Percentiles rank a stretch among this genome's conserved stretches.
phyloP scores from a whole-genome alignment of 192 early-diverging fungal species.

The Rhizoclosmatium sp. region DNA sequence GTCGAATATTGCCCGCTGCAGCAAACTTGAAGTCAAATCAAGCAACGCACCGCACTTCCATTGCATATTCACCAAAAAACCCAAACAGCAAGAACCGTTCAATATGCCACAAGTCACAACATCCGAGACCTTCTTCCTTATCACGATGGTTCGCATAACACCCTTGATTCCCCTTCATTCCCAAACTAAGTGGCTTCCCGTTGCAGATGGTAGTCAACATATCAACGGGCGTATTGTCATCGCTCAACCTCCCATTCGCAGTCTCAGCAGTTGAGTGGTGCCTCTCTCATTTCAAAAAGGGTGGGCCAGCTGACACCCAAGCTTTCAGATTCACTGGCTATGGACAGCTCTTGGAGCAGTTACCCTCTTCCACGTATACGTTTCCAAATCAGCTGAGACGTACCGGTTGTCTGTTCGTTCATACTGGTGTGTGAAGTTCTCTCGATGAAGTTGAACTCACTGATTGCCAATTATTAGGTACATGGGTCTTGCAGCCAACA shows the following conservation, averaged over 20 bases:
- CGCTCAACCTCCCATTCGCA: constrained; percentile 10
- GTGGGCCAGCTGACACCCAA: too few relatives aligned
- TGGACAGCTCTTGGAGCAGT: constrained; percentile 29
- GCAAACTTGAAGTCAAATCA: too few relatives aligned
- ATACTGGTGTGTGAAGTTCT: constrained; percentile 9
- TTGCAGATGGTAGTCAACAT: constrained; percentile 32
- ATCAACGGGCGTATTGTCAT: constrained; percentile 15
- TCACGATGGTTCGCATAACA: neutral
- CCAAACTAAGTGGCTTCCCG: neutral
- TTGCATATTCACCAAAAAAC: neutral
- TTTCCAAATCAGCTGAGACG: neutral
- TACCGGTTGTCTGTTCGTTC: neutral
- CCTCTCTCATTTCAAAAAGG: too few relatives aligned
- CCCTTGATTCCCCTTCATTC: neutral
- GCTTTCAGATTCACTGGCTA: constrained; percentile 23
- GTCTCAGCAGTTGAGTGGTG: neutral
- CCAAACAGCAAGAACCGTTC: neutral
- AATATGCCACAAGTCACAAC: neutral
- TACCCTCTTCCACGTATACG: constrained; percentile 15
- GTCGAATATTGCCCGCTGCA: too few relatives aligned
- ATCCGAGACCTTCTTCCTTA: constrained; percentile 2
- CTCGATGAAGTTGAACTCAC: neutral
- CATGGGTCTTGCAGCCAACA: constrained; percentile 5
- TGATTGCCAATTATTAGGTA: neutral
- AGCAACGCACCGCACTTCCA: too few relatives aligned